Base-by-base conservation (phyloP, 345 rosid species). In the Jatropha curcas region DNA sequence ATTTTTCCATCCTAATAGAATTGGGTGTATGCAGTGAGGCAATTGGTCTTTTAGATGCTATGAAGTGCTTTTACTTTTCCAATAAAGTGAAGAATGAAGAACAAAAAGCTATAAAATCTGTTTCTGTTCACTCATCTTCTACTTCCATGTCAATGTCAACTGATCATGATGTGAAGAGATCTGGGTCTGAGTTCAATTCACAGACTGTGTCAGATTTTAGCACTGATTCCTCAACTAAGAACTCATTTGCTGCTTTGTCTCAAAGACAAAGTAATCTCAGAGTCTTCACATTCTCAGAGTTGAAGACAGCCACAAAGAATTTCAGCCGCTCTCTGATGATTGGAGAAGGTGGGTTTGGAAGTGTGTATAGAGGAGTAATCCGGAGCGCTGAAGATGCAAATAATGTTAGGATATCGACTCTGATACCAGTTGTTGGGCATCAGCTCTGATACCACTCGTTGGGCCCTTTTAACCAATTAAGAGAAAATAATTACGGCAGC, bases 311-410 rank as follows among this genome's bases (percentile, higher is more conserved):
- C 60, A 95, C 99, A 0, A 92, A 95, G 87, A 90, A 86, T 71
- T 95, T 95, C 80, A 88, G 89, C 81, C 91, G 97, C 4, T 87
- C 98, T 39, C 83, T 95, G 65, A 90, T 95, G 97, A 76, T 95
- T 48, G 96, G 99, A 63, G 99, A 94, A 79, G 98, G 99, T 63
- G 97, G 99, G 28, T 95, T 95, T 52, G 98, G 99, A 43, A 89
- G 94, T 53, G 99, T 95, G 16, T 92, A 85, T 71, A 84, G 82
- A 52, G 98, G 92, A 45, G 75, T 86, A 8, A 89, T 88, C 57
- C 87, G 85, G 33, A 88, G 88, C 83, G 72, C 76, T 0, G 86
- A 86, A 46, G 91, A 89, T 74, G 43, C 84, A 16, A 86, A n/a
- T n/a, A n/a, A n/a, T n/a, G n/a, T n/a, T n/a, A n/a, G n/a, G n/a